These are phyloP conservation scores for Westerdykella ornata DNA, from an alignment of 2,329 filamentous ascomycete species.

Conservation along the genomic window DNA sequence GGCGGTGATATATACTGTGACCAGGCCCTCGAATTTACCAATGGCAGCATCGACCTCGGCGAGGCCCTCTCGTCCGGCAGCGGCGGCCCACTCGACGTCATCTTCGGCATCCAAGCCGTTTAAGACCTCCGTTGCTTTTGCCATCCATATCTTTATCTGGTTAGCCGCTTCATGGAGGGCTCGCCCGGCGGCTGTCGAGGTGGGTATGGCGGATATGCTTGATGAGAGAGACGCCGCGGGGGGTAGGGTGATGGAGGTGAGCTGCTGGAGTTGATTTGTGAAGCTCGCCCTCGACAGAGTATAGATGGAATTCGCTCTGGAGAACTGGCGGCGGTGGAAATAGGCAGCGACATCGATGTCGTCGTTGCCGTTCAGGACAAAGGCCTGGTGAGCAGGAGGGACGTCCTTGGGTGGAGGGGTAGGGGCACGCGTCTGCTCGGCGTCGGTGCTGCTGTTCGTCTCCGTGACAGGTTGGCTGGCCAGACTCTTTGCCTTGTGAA, in stretches of 20 bases:
- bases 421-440: constrained; percentile 27
- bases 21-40: constrained; percentile 74
- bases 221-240: constrained; percentile 76
- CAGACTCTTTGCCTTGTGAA: constrained; percentile 58
- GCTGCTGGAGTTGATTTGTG: constrained; percentile 82
- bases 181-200: constrained; percentile 73
- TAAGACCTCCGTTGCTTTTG: constrained; percentile 84
- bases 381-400: constrained; percentile 17
- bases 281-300: constrained; percentile 89
- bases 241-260: constrained; percentile 84
- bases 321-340: constrained; percentile 57
- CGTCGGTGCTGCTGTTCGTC: constrained; percentile 8
- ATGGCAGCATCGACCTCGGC: constrained; percentile 65
- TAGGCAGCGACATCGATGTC: constrained; percentile 52
- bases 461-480: constrained; percentile 24
- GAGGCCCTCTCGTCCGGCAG: constrained; percentile 75
- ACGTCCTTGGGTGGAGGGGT: constrained; percentile 50
- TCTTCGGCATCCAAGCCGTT: constrained; percentile 87
- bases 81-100: constrained; percentile 92
- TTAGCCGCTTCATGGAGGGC: constrained; percentile 81
- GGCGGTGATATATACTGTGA: constrained; percentile 88
- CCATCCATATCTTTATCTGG: constrained; percentile 90
- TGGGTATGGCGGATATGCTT: constrained; percentile 77
- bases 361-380: constrained; percentile 30
- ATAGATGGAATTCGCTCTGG: constrained; percentile 80